These are phyloP conservation scores for Vigna hirtella DNA, from an alignment of 306 rosid genomes.

Conservation along the genomic window DNA sequence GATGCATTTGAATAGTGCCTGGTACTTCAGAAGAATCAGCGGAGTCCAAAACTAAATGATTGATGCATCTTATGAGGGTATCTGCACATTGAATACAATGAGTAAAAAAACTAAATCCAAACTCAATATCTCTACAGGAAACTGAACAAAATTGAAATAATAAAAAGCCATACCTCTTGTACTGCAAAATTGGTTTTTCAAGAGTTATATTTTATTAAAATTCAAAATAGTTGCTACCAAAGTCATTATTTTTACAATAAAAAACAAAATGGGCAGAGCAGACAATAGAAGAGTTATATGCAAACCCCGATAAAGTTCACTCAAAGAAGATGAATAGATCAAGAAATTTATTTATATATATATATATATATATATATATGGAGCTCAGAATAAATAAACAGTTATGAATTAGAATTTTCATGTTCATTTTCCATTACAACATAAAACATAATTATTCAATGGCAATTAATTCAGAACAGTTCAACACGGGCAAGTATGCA, in stretches of 20 bases:
- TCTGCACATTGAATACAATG: slow-evolving; percentile 76
- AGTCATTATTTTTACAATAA: background rate
- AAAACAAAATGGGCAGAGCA: slow-evolving; percentile 19
- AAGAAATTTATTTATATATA: background rate
- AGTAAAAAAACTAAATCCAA: slow-evolving; percentile 58
- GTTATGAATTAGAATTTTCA: background rate
- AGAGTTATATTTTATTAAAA: slow-evolving; percentile 11
- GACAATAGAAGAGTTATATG: slow-evolving; percentile 4
- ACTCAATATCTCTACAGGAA: slow-evolving; percentile 38
- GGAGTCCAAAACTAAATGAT: slow-evolving; percentile 78
- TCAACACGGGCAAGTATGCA: background rate
- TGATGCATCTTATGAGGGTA: slow-evolving; percentile 79
- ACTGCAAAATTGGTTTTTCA: slow-evolving; percentile 46
- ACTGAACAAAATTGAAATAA: slow-evolving; percentile 31
- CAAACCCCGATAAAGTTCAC: slow-evolving; percentile 2
- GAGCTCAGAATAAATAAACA: background rate
- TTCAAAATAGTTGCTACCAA: background rate
- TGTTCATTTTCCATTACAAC: slow-evolving; percentile 4
- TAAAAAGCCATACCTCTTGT: slow-evolving; percentile 46
- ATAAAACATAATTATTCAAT: background rate
- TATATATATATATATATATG: too few species aligned
- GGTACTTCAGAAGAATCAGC: slow-evolving; percentile 88
- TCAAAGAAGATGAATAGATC: background rate
- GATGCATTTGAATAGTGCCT: slow-evolving; percentile 77
- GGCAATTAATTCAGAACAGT: background rate